phyloP scores from a whole-genome alignment of 148 eudicot genomes.

The Spergularia bocconei region DNA sequence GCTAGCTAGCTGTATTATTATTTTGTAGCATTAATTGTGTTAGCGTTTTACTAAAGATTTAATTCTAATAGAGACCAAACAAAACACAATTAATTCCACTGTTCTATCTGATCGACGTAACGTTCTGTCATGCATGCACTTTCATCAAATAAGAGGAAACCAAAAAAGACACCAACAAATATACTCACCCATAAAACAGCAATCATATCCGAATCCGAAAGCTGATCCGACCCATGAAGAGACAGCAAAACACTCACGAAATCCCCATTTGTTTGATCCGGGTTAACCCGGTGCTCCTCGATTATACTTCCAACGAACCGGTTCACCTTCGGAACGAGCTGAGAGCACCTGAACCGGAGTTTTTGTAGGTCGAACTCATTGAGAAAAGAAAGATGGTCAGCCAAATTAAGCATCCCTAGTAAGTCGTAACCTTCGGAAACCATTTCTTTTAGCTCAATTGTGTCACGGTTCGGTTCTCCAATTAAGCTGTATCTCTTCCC shows the following conservation, averaged over 20 bases:
- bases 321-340: slow-evolving; percentile 56
- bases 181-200: slow-evolving; percentile 70
- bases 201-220: slow-evolving; percentile 59
- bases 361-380: slow-evolving; percentile 46
- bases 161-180: not conserved
- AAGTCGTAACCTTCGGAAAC: slow-evolving; percentile 65
- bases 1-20: not conserved
- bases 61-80: too few relatives aligned
- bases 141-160: not conserved
- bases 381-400: slow-evolving; percentile 59
- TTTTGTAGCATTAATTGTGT: not conserved
- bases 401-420: slow-evolving; percentile 58
- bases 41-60: not conserved
- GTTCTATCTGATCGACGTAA: not conserved
- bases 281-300: slow-evolving; percentile 39
- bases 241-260: slow-evolving; percentile 65
- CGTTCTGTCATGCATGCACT: slow-evolving; percentile 1
- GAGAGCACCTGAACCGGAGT: slow-evolving; percentile 44
- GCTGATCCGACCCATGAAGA: slow-evolving; percentile 41
- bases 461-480: slow-evolving; percentile 21
- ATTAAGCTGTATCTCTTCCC: slow-evolving; percentile 36
- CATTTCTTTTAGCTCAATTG: slow-evolving; percentile 41
- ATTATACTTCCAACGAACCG: slow-evolving; percentile 48
- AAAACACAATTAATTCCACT: too few relatives aligned
- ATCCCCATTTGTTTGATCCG: slow-evolving; percentile 23